phyloP scores from a whole-genome alignment of 2,329 filamentous ascomycete genomes.

The Nemania diffusa region DNA sequence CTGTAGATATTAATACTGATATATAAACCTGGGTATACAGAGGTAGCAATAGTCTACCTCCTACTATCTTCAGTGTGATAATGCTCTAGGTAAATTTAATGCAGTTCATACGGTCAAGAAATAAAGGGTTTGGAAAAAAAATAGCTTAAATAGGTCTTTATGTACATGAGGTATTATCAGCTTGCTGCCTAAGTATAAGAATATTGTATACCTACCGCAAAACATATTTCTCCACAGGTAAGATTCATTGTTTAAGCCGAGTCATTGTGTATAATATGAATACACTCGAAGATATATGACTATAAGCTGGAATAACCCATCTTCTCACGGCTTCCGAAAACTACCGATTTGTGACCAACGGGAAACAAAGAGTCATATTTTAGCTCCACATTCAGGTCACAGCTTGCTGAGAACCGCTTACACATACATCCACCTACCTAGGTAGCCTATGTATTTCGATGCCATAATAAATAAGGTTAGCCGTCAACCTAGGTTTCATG shows the following conservation, averaged over 20 bases:
- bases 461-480: not conserved
- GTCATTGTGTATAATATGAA: not conserved
- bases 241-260: not conserved
- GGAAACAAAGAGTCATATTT: not conserved
- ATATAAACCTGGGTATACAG: not conserved
- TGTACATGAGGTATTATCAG: not conserved
- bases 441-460: not conserved
- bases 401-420: not conserved
- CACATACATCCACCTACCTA: not conserved
- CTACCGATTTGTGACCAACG: not conserved
- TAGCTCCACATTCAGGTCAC: conserved; percentile 14
- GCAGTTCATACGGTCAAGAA: no score
- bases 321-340: not conserved
- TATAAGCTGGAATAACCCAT: not conserved
- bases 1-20: not conserved
- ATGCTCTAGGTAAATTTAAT: no score
- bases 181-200: not conserved
- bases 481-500: conserved; percentile 25
- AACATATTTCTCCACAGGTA: not conserved
- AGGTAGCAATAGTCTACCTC: no score
- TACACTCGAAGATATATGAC: not conserved
- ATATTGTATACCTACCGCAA: not conserved
- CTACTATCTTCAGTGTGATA: no score
- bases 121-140: no score
- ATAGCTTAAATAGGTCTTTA: no score